Base-by-base conservation (phyloP, 345 rosid genomes). In the Anastatica hierochuntica region DNA sequence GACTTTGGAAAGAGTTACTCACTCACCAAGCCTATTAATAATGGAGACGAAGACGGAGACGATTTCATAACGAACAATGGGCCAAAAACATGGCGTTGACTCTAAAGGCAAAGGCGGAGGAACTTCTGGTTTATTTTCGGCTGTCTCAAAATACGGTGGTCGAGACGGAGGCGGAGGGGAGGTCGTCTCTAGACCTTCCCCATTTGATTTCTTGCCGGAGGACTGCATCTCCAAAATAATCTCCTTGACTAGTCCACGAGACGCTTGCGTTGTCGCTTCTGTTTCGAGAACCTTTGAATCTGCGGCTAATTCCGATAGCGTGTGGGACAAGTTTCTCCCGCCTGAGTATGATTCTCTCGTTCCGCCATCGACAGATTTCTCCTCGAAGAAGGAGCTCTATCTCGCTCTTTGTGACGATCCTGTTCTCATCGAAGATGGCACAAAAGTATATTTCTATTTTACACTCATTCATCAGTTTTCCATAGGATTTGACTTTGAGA, bases 301-400 rank as follows among this genome's bases (percentile, higher is more conserved):
- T 1, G 79, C 73, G 10, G 70, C 68, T 0, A 33, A 63, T 12
- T 74, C 81, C 16, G 80, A 83, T 55, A 31, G 8, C 36, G 72
- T 69, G 3, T 77, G 90, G 82, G 52, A 57, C 5, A 50, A 42
- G 14, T 79, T 79, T 56, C 65, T 84, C 10, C 88, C 85, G 7
- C 45, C 55, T 0, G 74, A 70, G 0, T 68, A 70, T 49, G 36
- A 29, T 27, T 24, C 64, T 48, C 2, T 38, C 10, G 10, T 59
- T 30, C 23, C 14, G 10, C 6, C 0, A 31, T 34, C 26, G n/a
- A 17, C 9, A 38, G 47, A 14, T 14, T 47, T 51, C 30, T 29
- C 59, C 20, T 60, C 81, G n/a, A 75, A 71, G 76, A 80, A 75
- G 59, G 62, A 71, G 6, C 71, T 72, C 21, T 83, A 66, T 61